These are phyloP conservation scores for Scedosporium minutisporum DNA, from an alignment of 2,329 filamentous ascomycete species.

Conservation along the genomic window DNA sequence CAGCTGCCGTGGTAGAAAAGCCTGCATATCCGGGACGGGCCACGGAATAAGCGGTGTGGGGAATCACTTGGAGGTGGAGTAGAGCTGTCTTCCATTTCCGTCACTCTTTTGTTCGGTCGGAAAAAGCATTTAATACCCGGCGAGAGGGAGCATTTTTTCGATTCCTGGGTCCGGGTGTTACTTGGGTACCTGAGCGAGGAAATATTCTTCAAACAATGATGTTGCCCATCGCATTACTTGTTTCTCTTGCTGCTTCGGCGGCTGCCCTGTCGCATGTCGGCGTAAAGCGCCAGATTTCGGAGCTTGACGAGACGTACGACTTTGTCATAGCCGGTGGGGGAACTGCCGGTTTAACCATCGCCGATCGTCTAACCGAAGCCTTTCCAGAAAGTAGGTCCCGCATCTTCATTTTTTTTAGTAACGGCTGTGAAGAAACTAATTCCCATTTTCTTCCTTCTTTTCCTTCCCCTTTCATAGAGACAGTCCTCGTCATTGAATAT, in stretches of 20 bases:
- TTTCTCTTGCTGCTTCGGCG: neutral
- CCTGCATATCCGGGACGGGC: too few relatives aligned
- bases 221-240: neutral
- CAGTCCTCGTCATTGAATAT: constrained; percentile 12
- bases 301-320: constrained; percentile 14
- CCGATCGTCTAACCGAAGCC: constrained; percentile 24
- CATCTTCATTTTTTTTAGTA: neutral
- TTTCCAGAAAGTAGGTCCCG: constrained; percentile 15
- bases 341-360: constrained; percentile 25
- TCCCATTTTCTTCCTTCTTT: neutral
- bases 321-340: constrained; percentile 25
- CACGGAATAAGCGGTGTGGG: too few relatives aligned
- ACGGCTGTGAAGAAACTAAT: neutral
- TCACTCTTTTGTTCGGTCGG: too few relatives aligned
- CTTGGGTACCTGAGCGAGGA: too few relatives aligned
- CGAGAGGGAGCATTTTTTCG: neutral
- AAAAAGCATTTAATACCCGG: too few relatives aligned
- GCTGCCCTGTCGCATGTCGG: neutral
- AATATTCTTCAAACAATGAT: neutral
- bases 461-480: constrained; percentile 8
- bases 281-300: constrained; percentile 1
- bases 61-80: too few relatives aligned
- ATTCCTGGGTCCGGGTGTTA: neutral
- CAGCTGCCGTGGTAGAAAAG: too few relatives aligned
- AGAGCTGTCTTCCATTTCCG: too few relatives aligned